Base-by-base conservation (phyloP, 805 yeast genomes). In the Starmerella kuoi region DNA sequence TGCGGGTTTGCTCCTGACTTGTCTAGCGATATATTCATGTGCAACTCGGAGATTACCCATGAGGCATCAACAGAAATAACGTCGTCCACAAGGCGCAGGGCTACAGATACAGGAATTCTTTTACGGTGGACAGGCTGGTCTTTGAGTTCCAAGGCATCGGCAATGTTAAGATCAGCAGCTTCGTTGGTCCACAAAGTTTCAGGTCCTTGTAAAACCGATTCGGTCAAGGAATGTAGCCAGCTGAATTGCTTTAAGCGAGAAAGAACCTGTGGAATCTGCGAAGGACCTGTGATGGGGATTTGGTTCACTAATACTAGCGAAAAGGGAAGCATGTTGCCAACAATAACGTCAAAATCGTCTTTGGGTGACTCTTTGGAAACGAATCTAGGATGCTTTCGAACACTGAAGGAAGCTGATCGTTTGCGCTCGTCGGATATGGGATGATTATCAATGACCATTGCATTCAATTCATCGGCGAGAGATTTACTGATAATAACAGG, bases 271-370 rank as follows among this genome's bases (percentile, higher is more conserved):
- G 60, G 60, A 19, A 60, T 48, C 19, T 54, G 47, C 17, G 44
- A 35, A 2, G 63, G 63, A 20, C 54, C 56, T 14, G 42, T 23
- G 3, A 60, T 31, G 0, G 62, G 62, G 9, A 60, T 39, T 28
- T 56, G 57, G 3, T 46, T 27, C 1, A 60, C 48, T 11, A 37
- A 31, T 0, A 57, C 59, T 9, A 55, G 41, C 12, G 44, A 41
- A 27, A 44, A 44, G 1, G 63, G 59, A 25, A 60, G 44, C 42
- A 55, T 41, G 33, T 54, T 58, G 15, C 56, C 52, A 12, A 49
- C 45, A 3, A 45, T 37, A 1, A 51, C 49, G 17, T 53, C 55
- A 26, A 53, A 40, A 1, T 44, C 46, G 20, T 51, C 55, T 9
- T 31, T 17, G 2, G 38, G 20, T 2, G 41, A 5, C 4, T 20